phyloP scores from a whole-genome alignment of 106 monocot genomes.

The Dendrobium officinale region DNA sequence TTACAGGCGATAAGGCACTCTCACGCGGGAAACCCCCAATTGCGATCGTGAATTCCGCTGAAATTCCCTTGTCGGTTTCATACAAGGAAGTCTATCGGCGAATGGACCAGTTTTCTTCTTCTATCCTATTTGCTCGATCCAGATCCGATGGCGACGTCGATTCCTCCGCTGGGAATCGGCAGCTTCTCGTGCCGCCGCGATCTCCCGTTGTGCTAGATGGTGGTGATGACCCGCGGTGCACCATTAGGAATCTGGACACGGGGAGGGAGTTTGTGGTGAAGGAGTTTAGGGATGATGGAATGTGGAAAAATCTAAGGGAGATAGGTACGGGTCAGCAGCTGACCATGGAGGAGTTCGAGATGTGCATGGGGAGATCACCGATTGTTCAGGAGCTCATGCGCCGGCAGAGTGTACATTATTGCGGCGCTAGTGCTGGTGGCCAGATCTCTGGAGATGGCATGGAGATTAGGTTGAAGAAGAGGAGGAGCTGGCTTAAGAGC shows the following conservation, averaged over 20 bases:
- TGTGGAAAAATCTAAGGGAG: conserved; percentile 61
- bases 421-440: not conserved
- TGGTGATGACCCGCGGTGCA: conserved; percentile 26
- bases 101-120: not conserved
- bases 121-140: conserved; percentile 16
- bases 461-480: conserved; percentile 25
- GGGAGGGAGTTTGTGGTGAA: conserved; percentile 86
- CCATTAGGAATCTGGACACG: conserved; percentile 74
- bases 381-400: conserved; percentile 93
- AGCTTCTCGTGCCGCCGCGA: not conserved
- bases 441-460: not conserved
- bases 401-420: conserved; percentile 36
- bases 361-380: conserved; percentile 68
- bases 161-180: conserved; percentile 7
- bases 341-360: conserved; percentile 86
- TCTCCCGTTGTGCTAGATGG: not conserved
- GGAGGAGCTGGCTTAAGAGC: conserved; percentile 39
- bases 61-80: not conserved
- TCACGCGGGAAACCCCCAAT: conserved; percentile 13
- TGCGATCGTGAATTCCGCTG: conserved; percentile 11
- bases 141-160: conserved; percentile 33
- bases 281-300: conserved; percentile 70
- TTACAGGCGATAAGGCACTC: conserved; percentile 44
- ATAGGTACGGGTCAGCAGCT: conserved; percentile 67
- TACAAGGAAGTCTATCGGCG: not conserved